These are phyloP conservation scores for Rhazya stricta DNA, from an alignment of 257 asterid genomes.

Conservation along the genomic window DNA sequence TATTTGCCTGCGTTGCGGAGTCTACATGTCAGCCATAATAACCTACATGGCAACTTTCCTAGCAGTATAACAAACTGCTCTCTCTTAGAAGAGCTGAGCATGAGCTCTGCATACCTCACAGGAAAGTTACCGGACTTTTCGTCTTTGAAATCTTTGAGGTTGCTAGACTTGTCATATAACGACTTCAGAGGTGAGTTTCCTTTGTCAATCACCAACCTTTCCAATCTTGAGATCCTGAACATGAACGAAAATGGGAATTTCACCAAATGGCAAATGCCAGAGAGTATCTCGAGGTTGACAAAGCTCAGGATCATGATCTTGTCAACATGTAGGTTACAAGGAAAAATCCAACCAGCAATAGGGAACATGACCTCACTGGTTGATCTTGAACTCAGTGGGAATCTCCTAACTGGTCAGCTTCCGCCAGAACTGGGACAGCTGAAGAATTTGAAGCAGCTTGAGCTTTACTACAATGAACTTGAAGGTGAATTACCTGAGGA, in stretches of 20 bases:
- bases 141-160: slow-evolving; percentile 33
- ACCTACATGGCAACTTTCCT: slow-evolving; percentile 50
- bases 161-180: slow-evolving; percentile 67
- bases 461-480: slow-evolving; percentile 72
- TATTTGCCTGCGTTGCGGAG: slow-evolving; percentile 50
- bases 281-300: slow-evolving; percentile 34
- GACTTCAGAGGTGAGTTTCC: slow-evolving; percentile 65
- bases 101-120: slow-evolving; percentile 29
- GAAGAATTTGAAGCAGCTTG: slow-evolving; percentile 54
- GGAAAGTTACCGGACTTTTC: slow-evolving; percentile 78
- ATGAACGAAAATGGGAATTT: slow-evolving; percentile 52
- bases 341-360: slow-evolving; percentile 41
- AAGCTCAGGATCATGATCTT: slow-evolving; percentile 46
- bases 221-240: slow-evolving; percentile 50
- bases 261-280: slow-evolving; percentile 60
- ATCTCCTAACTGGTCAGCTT: slow-evolving; percentile 47
- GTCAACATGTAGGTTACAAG: slow-evolving; percentile 54
- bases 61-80: slow-evolving; percentile 51
- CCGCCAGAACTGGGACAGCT: slow-evolving; percentile 62
- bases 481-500: slow-evolving; percentile 74
- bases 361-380: slow-evolving; percentile 70
- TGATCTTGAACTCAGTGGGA: slow-evolving; percentile 78
- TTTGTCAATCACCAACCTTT: slow-evolving; percentile 55
- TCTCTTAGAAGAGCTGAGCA: slow-evolving; percentile 48
- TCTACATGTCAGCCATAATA: slow-evolving; percentile 49